Conservation (phyloP, 106 monocot genomes). For the Phalaenopsis aphrodite region DNA sequence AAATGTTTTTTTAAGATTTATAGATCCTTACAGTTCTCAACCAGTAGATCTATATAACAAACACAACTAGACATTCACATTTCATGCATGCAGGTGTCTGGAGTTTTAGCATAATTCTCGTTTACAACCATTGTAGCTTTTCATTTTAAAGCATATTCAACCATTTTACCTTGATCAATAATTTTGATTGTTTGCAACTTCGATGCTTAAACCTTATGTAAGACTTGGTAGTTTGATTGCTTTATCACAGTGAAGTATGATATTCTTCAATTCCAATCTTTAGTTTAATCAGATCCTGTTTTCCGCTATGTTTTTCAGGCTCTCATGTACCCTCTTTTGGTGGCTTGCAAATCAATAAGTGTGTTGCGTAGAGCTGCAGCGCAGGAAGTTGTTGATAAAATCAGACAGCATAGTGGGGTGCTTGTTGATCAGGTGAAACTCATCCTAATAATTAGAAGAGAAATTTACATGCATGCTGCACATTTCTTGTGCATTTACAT, state of each 20-base stretch:
- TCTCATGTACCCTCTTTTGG: conserved; percentile 95
- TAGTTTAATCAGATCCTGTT: not conserved
- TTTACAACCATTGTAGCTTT: not conserved
- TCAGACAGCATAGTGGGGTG: conserved; percentile 87
- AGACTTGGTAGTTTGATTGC: not conserved
- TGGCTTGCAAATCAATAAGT: conserved; percentile 99
- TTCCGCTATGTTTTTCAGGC: conserved; percentile 34
- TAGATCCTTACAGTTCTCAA: no score
- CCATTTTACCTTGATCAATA: not conserved
- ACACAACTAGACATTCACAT: not conserved
- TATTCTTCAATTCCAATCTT: not conserved
- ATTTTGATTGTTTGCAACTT: not conserved
- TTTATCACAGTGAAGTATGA: not conserved
- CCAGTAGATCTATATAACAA: not conserved
- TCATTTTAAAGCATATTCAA: not conserved
- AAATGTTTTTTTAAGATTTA: no score
- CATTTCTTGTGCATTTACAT: no score
- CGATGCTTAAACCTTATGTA: not conserved
- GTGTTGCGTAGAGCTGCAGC: conserved; percentile 78
- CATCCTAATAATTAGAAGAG: not conserved
- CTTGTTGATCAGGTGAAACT: conserved; percentile 87
- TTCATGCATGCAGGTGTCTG: not conserved
- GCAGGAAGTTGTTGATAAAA: conserved; percentile 95
- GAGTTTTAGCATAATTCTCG: not conserved
- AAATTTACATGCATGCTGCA: no score